These are phyloP conservation scores for Suillus subluteus DNA, from an alignment of 768 basidiomycete genomes.

Conservation along the genomic window DNA sequence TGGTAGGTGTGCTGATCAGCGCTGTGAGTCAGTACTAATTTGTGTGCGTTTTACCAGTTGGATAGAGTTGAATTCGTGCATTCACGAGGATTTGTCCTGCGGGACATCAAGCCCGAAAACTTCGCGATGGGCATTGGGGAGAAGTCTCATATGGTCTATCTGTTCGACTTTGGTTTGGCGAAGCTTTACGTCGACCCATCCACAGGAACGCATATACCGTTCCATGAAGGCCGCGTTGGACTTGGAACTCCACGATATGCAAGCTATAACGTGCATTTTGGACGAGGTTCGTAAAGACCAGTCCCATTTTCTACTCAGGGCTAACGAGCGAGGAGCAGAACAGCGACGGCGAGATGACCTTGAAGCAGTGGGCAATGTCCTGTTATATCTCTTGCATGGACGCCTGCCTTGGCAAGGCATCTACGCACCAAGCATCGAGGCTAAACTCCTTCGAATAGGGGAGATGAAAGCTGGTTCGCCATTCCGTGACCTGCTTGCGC, in stretches of 20 bases:
- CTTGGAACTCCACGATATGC: constrained; percentile 22
- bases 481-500: constrained; percentile 5
- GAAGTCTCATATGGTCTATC: constrained; percentile 13
- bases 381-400: constrained; percentile 27
- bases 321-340: constrained; percentile 13
- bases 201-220: constrained; percentile 23
- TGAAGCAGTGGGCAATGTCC: constrained; percentile 23
- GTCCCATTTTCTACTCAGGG: too few relatives aligned
- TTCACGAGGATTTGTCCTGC: constrained; percentile 19
- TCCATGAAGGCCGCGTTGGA: constrained; percentile 9
- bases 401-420: constrained; percentile 29
- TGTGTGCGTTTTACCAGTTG: constrained; percentile 14
- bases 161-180: constrained; percentile 25
- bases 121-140: constrained; percentile 19
- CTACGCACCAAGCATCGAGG: constrained; percentile 6
- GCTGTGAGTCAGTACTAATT: not conserved
- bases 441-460: constrained; percentile 11
- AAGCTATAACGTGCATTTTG: constrained; percentile 20
- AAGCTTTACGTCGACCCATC: constrained; percentile 16
- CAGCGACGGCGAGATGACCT: constrained; percentile 28
- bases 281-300: constrained; percentile 14
- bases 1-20: too few relatives aligned
- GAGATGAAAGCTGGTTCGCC: constrained; percentile 19
- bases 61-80: constrained; percentile 21
- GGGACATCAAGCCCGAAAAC: constrained; percentile 31